Conservation (phyloP, 2,329 filamentous ascomycete species). For the Plectosphaerella plurivora region DNA sequence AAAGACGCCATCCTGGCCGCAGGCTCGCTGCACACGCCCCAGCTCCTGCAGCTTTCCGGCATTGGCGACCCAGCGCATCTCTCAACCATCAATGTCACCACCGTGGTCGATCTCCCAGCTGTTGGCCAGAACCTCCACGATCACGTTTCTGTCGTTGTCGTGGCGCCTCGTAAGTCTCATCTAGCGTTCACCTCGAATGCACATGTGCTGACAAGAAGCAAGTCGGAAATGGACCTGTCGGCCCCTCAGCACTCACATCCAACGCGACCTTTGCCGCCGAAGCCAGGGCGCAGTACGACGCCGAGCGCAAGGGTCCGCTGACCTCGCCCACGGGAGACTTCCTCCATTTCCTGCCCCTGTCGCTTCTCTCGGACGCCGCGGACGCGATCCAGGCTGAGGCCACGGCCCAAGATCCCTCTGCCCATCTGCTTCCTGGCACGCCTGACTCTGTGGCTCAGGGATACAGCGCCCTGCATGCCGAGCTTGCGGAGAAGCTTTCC, state of each 20-base stretch:
- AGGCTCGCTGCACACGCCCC: conserved; percentile 50
- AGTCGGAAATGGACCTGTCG: background rate
- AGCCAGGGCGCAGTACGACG: conserved; percentile 23
- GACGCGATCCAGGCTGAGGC: conserved; percentile 21
- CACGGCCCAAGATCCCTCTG: conserved; percentile 24
- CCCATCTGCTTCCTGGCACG: conserved; percentile 22
- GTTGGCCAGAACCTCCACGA: conserved; percentile 13
- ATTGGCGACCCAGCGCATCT: conserved; percentile 32
- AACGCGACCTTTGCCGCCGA: conserved; percentile 28
- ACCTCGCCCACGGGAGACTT: conserved; percentile 18
- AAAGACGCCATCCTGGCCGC: conserved; percentile 25
- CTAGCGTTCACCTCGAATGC: background rate
- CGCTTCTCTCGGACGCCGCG: conserved; percentile 20
- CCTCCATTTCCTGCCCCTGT: conserved; percentile 12
- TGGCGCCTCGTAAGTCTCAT: background rate
- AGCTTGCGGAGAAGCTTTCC: conserved; percentile 23
- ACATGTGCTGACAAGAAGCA: background rate
- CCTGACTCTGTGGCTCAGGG: conserved; percentile 30
- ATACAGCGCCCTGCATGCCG: conserved; percentile 28
- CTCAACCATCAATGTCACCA: conserved; percentile 7
- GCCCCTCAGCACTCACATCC: conserved; percentile 14
- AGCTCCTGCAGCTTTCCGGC: conserved; percentile 53
- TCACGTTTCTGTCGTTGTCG: conserved; percentile 3
- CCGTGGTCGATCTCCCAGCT: conserved; percentile 9
- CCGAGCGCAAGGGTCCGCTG: conserved; percentile 22